phyloP scores from a whole-genome alignment of 2,329 filamentous ascomycete genomes.

The Arthrinium phaeospermum region DNA sequence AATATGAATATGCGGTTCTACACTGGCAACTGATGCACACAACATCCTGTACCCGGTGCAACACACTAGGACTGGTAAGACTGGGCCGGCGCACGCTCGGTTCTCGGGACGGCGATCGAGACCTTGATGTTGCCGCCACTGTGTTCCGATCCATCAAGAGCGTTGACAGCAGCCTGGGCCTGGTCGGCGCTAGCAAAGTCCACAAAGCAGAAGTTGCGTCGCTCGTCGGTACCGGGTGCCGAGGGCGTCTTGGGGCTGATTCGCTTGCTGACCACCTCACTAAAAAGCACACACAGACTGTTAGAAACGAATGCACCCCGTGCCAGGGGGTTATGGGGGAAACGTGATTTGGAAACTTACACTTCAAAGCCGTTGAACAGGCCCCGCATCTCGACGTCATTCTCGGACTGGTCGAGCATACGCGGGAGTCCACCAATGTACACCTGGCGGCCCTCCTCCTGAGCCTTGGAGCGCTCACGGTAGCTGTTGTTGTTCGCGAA shows the following conservation, averaged over 20 bases:
- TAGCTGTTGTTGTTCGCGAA: constrained; percentile 41
- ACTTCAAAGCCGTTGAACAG: constrained; percentile 54
- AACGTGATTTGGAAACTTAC: constrained; percentile 34
- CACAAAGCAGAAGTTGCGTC: constrained; percentile 71
- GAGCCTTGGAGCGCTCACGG: constrained; percentile 28
- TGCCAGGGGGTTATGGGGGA: not conserved
- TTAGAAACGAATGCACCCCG: not conserved
- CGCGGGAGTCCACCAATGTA: constrained; percentile 57
- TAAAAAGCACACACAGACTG: constrained; percentile 23
- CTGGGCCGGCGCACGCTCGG: not conserved
- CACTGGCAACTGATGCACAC: constrained; percentile 3
- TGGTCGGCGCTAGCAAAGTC: constrained; percentile 63
- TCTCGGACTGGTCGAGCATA: constrained; percentile 54
- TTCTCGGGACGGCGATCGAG: constrained; percentile 28
- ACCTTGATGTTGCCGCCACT: constrained; percentile 33
- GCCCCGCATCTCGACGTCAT: constrained; percentile 51
- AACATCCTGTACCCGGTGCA: constrained; percentile 9
- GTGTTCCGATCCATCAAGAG: constrained; percentile 43
- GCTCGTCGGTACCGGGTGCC: constrained; percentile 43
- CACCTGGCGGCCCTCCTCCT: constrained; percentile 46
- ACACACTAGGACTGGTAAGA: constrained; percentile 4
- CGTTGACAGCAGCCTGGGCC: constrained; percentile 55
- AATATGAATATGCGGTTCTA: constrained; percentile 12
- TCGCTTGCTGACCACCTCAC: constrained; percentile 50
- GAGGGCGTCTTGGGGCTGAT: constrained; percentile 63